phyloP scores from a whole-genome alignment of 805 yeast genomes.

The Tetrapisispora pingtungensis region DNA sequence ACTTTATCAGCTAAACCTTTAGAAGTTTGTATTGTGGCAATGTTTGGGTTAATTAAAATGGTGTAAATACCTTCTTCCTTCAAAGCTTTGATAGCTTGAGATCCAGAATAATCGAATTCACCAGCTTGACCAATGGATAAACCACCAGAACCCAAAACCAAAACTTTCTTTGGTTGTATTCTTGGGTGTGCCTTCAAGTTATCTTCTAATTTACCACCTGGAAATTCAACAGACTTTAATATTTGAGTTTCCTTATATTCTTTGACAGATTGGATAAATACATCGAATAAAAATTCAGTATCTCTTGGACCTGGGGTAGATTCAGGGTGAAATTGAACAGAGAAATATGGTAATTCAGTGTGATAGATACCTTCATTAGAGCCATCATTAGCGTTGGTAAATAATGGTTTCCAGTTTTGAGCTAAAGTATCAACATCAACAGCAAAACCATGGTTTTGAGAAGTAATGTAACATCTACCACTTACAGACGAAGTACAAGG shows the following conservation, averaged over 20 bases:
- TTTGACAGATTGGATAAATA: slow-evolving; percentile 72
- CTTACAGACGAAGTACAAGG: slow-evolving; percentile 85
- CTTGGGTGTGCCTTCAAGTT: slow-evolving; percentile 69
- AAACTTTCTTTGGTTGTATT: slow-evolving; percentile 79
- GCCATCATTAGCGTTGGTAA: slow-evolving; percentile 92
- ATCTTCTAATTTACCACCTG: slow-evolving; percentile 75
- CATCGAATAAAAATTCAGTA: slow-evolving; percentile 93
- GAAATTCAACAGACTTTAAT: slow-evolving; percentile 72
- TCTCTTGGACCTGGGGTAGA: slow-evolving; percentile 99
- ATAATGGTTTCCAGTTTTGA: slow-evolving; percentile 84
- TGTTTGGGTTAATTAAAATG: slow-evolving; percentile 90
- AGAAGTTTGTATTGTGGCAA: slow-evolving; percentile 97
- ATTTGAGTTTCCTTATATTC: slow-evolving; percentile 46
- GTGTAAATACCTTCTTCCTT: slow-evolving; percentile 97
- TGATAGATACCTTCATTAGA: slow-evolving; percentile 98
- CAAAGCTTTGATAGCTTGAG: slow-evolving; percentile 97
- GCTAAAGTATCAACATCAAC: slow-evolving; percentile 73
- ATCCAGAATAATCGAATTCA: slow-evolving; percentile 97
- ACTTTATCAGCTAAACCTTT: slow-evolving; percentile 97
- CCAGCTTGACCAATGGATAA: slow-evolving; percentile 98
- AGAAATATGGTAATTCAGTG: slow-evolving; percentile 77
- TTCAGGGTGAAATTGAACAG: slow-evolving; percentile 99
- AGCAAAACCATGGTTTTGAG: slow-evolving; percentile 98
- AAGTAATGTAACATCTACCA: slow-evolving; percentile 96
- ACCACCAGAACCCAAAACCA: slow-evolving; percentile 96